Evolutionary conservation across 768 basidiomycete species (phyloP).

Genomic region (Lactifluus rugatus): DNA sequence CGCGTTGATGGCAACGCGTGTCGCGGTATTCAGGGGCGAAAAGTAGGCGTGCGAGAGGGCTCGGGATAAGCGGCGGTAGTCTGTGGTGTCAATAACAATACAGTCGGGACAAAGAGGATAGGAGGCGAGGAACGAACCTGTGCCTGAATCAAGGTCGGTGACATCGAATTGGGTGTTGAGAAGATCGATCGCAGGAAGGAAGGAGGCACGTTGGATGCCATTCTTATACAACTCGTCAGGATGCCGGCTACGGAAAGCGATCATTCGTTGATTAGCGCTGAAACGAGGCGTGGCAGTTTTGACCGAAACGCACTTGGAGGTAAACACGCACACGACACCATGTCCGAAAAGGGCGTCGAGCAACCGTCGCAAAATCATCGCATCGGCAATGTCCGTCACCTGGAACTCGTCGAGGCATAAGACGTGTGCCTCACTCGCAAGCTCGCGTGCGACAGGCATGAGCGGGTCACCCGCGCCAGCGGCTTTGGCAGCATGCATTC

Average conservation of each 20-base stretch:
- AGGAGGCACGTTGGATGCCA: constrained; percentile 91
- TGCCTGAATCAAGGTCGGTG: constrained; percentile 91
- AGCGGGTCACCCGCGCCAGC: constrained; percentile 73
- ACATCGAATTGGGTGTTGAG: constrained; percentile 82
- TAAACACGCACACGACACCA: constrained; percentile 92
- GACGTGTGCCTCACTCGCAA: constrained; percentile 77
- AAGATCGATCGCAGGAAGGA: constrained; percentile 89
- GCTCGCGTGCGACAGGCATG: constrained; percentile 75
- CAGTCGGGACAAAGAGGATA: not conserved
- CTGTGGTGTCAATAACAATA: constrained; percentile 30
- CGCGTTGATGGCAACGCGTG: constrained; percentile 63
- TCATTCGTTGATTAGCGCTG: not conserved
- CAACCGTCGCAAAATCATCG: constrained; percentile 91
- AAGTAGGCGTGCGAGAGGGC: constrained; percentile 93
- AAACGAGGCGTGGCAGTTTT: not conserved
- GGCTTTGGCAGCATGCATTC: constrained; percentile 71
- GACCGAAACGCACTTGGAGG: constrained; percentile 74
- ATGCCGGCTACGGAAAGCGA: constrained; percentile 57
- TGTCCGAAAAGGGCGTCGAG: constrained; percentile 78
- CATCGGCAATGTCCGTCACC: constrained; percentile 96
- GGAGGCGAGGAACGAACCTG: constrained; percentile 41
- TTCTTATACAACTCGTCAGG: constrained; percentile 98
- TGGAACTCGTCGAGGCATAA: constrained; percentile 99
- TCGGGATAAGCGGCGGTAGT: constrained; percentile 90
- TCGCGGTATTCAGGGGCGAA: constrained; percentile 61